These are phyloP conservation scores for Sporobolomyces phaffii DNA, from an alignment of 768 basidiomycete species.

Conservation along the genomic window DNA sequence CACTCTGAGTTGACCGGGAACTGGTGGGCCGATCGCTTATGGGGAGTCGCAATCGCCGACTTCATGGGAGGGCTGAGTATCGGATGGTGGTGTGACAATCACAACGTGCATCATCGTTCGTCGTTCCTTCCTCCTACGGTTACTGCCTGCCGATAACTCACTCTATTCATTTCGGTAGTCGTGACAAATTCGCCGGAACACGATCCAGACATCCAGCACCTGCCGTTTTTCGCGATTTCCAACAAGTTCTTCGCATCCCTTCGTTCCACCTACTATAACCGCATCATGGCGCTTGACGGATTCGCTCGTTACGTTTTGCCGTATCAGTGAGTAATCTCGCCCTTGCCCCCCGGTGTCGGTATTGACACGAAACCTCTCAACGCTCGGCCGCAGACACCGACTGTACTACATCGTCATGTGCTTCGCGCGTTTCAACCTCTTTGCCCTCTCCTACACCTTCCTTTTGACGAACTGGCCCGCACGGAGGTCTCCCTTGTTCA, in stretches of 20 bases:
- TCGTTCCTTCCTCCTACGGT: constrained; percentile 36
- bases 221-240: constrained; percentile 92
- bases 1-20: constrained; percentile 88
- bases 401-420: constrained; percentile 86
- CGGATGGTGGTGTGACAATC: constrained; percentile 93
- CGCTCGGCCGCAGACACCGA: constrained; percentile 54
- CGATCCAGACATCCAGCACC: constrained; percentile 57
- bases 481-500: constrained; percentile 60
- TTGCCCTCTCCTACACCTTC: constrained; percentile 74
- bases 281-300: constrained; percentile 70
- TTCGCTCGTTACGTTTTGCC: constrained; percentile 62
- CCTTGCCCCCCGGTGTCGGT: background rate
- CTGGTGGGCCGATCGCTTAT: constrained; percentile 70
- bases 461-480: constrained; percentile 54
- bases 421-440: constrained; percentile 91
- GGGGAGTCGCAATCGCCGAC: constrained; percentile 73
- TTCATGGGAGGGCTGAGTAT: constrained; percentile 88
- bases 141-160: constrained; percentile 3
- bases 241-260: constrained; percentile 75
- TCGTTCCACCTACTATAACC: constrained; percentile 92
- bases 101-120: constrained; percentile 93
- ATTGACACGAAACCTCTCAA: background rate
- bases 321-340: constrained; percentile 58
- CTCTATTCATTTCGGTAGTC: constrained; percentile 53
- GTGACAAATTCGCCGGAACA: constrained; percentile 97